These are phyloP conservation scores for Stagonosporopsis cucurbitacearum DNA, from an alignment of 2,329 filamentous ascomycete genomes.

Conservation along the genomic window DNA sequence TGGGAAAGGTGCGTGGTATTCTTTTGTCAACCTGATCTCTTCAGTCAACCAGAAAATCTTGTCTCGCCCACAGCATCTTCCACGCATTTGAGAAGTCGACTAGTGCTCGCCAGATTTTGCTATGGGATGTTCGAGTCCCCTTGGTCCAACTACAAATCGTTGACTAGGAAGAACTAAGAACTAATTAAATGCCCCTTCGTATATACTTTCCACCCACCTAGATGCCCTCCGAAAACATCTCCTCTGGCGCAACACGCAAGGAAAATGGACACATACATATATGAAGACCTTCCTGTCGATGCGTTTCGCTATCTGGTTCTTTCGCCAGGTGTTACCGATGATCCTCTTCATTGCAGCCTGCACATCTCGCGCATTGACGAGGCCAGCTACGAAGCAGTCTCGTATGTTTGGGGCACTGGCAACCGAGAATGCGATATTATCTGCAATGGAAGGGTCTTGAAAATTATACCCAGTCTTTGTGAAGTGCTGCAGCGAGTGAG, in stretches of 20 bases:
- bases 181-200: no score
- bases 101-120: not conserved
- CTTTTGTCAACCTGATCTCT: not conserved
- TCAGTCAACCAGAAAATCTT: not conserved
- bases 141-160: not conserved
- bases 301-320: slow-evolving; percentile 3
- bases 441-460: slow-evolving; percentile 9
- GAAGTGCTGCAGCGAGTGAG: slow-evolving; percentile 14
- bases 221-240: not conserved
- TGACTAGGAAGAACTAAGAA: no score
- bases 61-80: not conserved
- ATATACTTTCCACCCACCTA: not conserved
- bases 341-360: slow-evolving; percentile 14
- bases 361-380: slow-evolving; percentile 5
- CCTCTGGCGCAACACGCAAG: no score
- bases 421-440: slow-evolving; percentile 9
- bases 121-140: not conserved
- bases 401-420: slow-evolving; percentile 21
- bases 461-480: slow-evolving; percentile 14
- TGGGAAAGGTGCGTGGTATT: not conserved
- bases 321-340: not conserved
- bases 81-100: not conserved
- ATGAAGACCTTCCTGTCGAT: not conserved
- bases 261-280: not conserved
- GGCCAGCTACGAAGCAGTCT: slow-evolving; percentile 20